These are phyloP conservation scores for Batkoa obscura DNA, from an alignment of 371 early-diverging fungal species.

Conservation along the genomic window DNA sequence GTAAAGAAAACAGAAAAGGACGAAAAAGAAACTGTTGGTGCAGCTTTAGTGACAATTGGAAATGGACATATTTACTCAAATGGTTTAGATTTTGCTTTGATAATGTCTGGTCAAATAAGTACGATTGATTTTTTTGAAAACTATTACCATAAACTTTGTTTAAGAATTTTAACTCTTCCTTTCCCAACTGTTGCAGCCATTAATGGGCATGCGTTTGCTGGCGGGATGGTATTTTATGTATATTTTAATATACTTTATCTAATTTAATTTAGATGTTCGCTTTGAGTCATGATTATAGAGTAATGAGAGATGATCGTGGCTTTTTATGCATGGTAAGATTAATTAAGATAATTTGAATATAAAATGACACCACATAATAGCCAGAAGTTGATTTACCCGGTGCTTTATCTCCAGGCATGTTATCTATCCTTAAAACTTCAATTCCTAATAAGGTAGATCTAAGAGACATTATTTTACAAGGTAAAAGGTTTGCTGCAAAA, in stretches of 20 bases:
- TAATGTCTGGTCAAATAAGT: constrained; percentile 11
- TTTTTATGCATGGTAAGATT: not conserved
- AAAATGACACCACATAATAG: not conserved
- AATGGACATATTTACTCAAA: constrained; percentile 56
- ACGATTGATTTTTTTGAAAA: constrained; percentile 19
- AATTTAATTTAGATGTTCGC: constrained; percentile 35
- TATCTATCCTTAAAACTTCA: constrained; percentile 2
- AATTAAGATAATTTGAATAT: not conserved
- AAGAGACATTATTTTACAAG: constrained; percentile 46
- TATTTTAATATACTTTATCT: not conserved
- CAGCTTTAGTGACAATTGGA: constrained; percentile 37
- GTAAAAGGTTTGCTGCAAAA: constrained; percentile 35
- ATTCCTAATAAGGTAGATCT: constrained; percentile 18
- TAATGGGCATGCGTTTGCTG: constrained; percentile 74
- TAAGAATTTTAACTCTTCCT: constrained; percentile 35
- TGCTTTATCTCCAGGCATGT: constrained; percentile 51
- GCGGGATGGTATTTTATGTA: constrained; percentile 19
- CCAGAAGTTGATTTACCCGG: constrained; percentile 61
- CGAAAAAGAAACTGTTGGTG: constrained; percentile 15
- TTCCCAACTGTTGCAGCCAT: constrained; percentile 70
- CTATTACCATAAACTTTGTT: constrained; percentile 22
- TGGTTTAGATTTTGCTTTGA: constrained; percentile 42
- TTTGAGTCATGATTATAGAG: constrained; percentile 36
- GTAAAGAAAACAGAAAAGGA: constrained; percentile 5
- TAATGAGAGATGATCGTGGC: not conserved